Evolutionary conservation across 768 basidiomycete genomes (phyloP), one percentile per base, ranked within the genome.

Genomic region (Suillus weaverae): DNA sequence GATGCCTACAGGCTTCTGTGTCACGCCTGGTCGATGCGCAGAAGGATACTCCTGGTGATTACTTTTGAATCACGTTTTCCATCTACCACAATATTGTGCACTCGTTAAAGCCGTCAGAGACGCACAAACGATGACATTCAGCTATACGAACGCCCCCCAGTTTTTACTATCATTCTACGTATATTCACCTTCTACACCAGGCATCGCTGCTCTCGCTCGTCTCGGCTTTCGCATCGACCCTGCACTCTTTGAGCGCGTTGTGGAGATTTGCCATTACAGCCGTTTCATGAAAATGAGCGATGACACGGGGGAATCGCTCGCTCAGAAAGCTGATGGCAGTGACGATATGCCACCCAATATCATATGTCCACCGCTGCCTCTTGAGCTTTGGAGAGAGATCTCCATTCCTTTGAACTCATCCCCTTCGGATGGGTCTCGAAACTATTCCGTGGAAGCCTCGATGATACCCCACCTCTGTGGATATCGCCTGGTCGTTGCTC

Each of bases 121-220:
- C n/a, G 62, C 22, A 26, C 50, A 39, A 8, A 38, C 33, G 13
- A 13, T 20, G 35, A 22, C 38, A 14, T 63, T 63, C 54, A 59
- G 53, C 14, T 54, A 62, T 16, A 55, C 51, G 3, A 14, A 9
- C 26, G 55, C 54, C 35, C 26, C 59, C 35, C 62, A 30, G 20
- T 62, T 62, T 30, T 10, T 59, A 20, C 62, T 38, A 36, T 57
- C 54, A 39, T 62, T 57, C 16, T 56, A 36, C 30, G 62, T 36
- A 32, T 1, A 36, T n/a, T 22, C 32, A 7, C 62, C 62, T 33
- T 62, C 62, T 20, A 62, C 62, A 10, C 35, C n/a, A 11, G 62
- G 62, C 26, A 62, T 56, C 62, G 56, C 51, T 11, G 62, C 62
- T 22, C 62, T 62, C 35, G 33, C 51, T 14, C 62, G 51, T 36